A percentile compares a stretch with the other conserved stretches of the same genome.
Evolutionary conservation across 106 monocot species (phyloP).

Genomic region (Allium cepa): DNA sequence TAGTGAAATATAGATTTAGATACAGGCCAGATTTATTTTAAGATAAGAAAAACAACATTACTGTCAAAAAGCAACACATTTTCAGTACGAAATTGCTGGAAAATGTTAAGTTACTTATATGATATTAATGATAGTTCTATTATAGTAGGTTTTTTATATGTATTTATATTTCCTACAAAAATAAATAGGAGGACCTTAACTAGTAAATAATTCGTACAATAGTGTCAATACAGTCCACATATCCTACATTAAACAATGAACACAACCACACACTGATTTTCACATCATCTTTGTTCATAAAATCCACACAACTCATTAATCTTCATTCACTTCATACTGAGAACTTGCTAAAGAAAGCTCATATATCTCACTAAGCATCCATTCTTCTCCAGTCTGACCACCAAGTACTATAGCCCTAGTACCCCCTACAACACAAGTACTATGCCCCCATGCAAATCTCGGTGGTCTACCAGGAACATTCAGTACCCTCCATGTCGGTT

Average conservation of each 20-base stretch:
- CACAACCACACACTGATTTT: not conserved
- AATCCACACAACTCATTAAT: not conserved
- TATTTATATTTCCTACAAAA: too few species aligned
- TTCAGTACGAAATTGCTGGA: too few species aligned
- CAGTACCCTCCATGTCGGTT: constrained; percentile 85
- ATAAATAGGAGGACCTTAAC: too few species aligned
- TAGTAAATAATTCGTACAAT: not conserved
- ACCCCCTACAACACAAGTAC: constrained; percentile 90
- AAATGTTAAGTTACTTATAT: too few species aligned
- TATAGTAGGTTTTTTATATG: too few species aligned
- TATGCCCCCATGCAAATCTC: constrained; percentile 95
- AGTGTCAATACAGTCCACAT: not conserved
- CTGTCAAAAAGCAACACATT: too few species aligned
- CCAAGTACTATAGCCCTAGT: constrained; percentile 83
- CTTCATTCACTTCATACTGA: not conserved
- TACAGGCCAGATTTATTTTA: too few species aligned
- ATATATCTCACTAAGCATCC: constrained; percentile 88
- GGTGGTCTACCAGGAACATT: constrained; percentile 88
- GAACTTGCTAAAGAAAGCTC: constrained; percentile 63
- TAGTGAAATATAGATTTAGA: too few species aligned
- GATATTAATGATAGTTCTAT: too few species aligned
- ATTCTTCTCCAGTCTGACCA: constrained; percentile 93
- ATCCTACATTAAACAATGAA: not conserved
- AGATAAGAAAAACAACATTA: too few species aligned
- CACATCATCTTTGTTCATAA: not conserved